Evolutionary conservation across 306 rosid species (phyloP).

Genomic region (Begonia peltatifolia): DNA sequence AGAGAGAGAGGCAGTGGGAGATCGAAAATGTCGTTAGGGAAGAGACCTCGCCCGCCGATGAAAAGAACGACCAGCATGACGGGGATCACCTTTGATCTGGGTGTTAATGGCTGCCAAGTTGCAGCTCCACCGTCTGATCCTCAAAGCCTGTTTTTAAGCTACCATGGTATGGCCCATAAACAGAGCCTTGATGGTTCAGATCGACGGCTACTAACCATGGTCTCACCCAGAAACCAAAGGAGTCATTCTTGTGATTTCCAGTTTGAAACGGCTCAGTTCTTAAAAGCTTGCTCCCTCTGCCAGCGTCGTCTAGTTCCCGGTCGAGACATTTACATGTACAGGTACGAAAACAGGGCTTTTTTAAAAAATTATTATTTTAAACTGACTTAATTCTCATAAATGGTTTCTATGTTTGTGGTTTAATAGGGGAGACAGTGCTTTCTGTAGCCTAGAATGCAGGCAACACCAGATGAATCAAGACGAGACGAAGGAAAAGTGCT

Average conservation of each 20-base stretch:
- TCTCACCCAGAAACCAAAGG: slow-evolving; percentile 7
- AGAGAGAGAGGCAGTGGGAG: background rate
- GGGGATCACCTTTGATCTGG: slow-evolving; percentile 55
- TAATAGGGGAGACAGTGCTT: slow-evolving; percentile 10
- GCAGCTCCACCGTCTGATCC: slow-evolving; percentile 7
- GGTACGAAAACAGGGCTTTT: background rate
- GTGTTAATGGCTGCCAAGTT: background rate
- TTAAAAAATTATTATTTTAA: too few species aligned
- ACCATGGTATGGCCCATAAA: too few species aligned
- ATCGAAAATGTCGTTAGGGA: slow-evolving; percentile 52
- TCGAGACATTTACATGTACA: slow-evolving; percentile 15
- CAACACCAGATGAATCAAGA: slow-evolving; percentile 11
- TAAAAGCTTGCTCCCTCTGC: slow-evolving; percentile 9
- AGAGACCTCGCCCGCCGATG: slow-evolving; percentile 60
- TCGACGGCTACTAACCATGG: background rate
- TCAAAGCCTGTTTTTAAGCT: slow-evolving; percentile 11
- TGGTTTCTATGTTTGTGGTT: too few species aligned
- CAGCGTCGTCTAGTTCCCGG: slow-evolving; percentile 8
- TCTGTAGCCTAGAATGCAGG: slow-evolving; percentile 12
- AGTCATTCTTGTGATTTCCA: slow-evolving; percentile 8
- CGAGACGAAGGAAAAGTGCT: slow-evolving; percentile 1
- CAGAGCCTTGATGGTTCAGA: too few species aligned
- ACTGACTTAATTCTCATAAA: background rate
- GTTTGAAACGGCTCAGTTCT: background rate
- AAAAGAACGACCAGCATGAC: slow-evolving; percentile 67